A percentile compares a stretch with the other conserved stretches of the same genome.
phyloP scores from a whole-genome alignment of 768 basidiomycete species.

The Lactarius hatsudake region DNA sequence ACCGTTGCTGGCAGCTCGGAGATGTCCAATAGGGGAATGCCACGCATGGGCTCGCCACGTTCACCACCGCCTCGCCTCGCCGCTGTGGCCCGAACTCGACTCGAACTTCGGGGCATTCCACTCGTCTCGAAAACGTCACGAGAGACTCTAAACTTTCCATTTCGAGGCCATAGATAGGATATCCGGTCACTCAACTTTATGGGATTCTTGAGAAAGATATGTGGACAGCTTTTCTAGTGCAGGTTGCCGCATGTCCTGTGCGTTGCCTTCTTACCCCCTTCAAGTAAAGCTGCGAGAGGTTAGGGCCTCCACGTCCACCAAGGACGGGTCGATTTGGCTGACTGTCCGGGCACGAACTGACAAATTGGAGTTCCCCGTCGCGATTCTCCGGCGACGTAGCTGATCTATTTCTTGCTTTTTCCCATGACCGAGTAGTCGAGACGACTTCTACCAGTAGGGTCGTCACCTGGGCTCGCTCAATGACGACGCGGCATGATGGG shows the following conservation, averaged over 20 bases:
- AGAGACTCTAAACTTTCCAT: not conserved
- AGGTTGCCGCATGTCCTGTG: slow-evolving; percentile 20
- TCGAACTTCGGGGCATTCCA: slow-evolving; percentile 1
- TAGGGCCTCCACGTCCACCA: not conserved
- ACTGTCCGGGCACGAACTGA: slow-evolving; percentile 12
- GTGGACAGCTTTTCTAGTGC: not conserved
- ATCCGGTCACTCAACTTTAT: slow-evolving; percentile 1
- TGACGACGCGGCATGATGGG: not conserved
- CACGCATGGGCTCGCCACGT: not conserved
- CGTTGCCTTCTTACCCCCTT: slow-evolving; percentile 17
- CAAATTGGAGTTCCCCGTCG: slow-evolving; percentile 14
- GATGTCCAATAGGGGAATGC: slow-evolving; percentile 5
- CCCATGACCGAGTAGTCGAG: not conserved
- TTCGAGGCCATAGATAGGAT: not conserved
- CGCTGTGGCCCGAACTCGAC: slow-evolving; percentile 1
- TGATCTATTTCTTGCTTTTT: too few species aligned
- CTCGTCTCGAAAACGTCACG: slow-evolving; percentile 1
- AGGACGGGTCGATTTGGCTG: not conserved
- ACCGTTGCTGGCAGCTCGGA: slow-evolving; percentile 5
- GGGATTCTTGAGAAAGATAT: not conserved
- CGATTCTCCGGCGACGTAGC: not conserved
- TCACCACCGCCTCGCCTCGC: not conserved
- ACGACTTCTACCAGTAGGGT: not conserved
- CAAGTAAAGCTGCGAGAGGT: not conserved
- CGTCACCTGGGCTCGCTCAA: not conserved